phyloP scores from a whole-genome alignment of 78 protist species.

The Mastigamoeba balamuthi region DNA sequence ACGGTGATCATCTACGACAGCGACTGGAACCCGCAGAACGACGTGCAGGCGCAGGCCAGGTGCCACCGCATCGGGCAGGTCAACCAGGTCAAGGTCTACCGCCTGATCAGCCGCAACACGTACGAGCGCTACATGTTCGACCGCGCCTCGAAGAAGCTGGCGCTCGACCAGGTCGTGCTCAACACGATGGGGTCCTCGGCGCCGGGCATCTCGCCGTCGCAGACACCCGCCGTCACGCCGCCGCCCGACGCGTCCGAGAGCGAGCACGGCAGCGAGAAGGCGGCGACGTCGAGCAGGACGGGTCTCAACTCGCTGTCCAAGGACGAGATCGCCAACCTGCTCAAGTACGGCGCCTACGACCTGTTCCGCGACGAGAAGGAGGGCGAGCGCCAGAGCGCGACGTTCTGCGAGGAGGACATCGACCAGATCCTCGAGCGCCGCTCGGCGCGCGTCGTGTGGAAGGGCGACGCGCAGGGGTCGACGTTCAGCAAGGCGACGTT shows the following conservation, averaged over 20 bases:
- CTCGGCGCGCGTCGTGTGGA: conserved; percentile 11
- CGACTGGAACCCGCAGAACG: conserved; percentile 97
- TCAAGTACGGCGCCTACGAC: conserved; percentile 64
- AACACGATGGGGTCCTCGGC: conserved; percentile 3
- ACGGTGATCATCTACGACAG: conserved; percentile 87
- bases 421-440: conserved; percentile 56
- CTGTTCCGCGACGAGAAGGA: conserved; percentile 14
- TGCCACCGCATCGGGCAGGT: conserved; percentile 95
- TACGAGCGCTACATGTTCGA: conserved; percentile 67
- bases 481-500: conserved; percentile 60
- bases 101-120: conserved; percentile 74
- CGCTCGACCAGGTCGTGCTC: conserved; percentile 61
- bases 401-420: conserved; percentile 32
- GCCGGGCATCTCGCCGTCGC: background rate
- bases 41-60: conserved; percentile 74
- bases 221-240: background rate
- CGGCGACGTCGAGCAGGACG: background rate
- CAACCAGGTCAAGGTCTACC: conserved; percentile 71
- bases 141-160: conserved; percentile 71
- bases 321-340: conserved; percentile 41
- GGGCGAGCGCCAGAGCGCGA: background rate
- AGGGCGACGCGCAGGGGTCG: conserved; percentile 3
- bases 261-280: background rate
- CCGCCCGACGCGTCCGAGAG: background rate
- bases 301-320: conserved; percentile 15